Percentiles rank a stretch among this genome's conserved stretches.
phyloP scores from a whole-genome alignment of 1,139 yeast species.

The Pichia sp. region DNA sequence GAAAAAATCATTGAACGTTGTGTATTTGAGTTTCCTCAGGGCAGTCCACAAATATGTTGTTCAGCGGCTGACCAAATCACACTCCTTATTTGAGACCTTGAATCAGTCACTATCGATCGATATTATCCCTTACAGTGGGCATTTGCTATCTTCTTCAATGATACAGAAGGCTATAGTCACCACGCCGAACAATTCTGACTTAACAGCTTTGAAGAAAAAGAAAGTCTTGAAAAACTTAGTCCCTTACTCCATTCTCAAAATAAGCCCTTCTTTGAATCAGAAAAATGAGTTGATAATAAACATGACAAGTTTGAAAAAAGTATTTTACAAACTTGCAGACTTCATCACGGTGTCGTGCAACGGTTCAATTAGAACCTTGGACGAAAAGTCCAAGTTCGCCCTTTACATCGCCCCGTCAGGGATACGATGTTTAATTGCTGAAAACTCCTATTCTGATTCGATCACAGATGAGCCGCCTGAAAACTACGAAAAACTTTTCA shows the following conservation, averaged over 20 bases:
- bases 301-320: constrained; percentile 23
- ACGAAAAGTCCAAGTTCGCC: constrained; percentile 34
- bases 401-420: constrained; percentile 74
- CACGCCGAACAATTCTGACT: not conserved
- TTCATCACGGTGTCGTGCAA: constrained; percentile 17
- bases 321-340: constrained; percentile 25
- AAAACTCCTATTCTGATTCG: constrained; percentile 37
- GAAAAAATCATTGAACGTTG: constrained; percentile 27
- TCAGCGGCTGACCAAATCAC: constrained; percentile 21
- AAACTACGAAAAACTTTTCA: constrained; percentile 46
- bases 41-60: constrained; percentile 30
- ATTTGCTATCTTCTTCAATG: constrained; percentile 25
- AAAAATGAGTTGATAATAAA: constrained; percentile 30
- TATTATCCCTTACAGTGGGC: constrained; percentile 31
- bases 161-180: constrained; percentile 16
- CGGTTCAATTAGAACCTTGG: constrained; percentile 18
- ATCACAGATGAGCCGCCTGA: constrained; percentile 47
- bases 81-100: constrained; percentile 19
- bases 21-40: constrained; percentile 31
- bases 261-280: constrained; percentile 30
- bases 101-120: constrained; percentile 22
- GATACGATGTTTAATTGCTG: constrained; percentile 58
- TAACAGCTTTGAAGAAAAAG: constrained; percentile 7
- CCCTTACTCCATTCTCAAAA: constrained; percentile 23
- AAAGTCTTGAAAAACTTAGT: constrained; percentile 13